phyloP scores from a whole-genome alignment of 495 filamentous ascomycete species.

The Xylaria venustula region DNA sequence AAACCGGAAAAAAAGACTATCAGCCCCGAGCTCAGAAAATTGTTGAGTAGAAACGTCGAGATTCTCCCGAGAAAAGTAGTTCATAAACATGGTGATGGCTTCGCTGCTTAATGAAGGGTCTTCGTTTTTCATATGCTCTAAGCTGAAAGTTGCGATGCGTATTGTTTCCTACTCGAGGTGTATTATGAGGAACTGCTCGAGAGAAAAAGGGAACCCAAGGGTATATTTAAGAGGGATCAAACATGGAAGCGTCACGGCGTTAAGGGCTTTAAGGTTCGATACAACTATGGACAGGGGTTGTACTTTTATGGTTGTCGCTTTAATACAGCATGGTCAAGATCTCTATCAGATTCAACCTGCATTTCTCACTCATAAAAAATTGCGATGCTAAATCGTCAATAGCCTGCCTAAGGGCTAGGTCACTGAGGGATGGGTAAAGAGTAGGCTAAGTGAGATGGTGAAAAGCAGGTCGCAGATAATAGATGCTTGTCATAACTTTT shows the following conservation, averaged over 20 bases:
- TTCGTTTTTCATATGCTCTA: background rate
- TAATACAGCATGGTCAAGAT: no score
- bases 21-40: conserved; percentile 71
- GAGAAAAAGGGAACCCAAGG: background rate
- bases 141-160: conserved; percentile 3
- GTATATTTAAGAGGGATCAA: background rate
- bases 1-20: conserved; percentile 65
- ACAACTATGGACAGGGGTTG: no score
- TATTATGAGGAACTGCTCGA: background rate
- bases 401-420: no score
- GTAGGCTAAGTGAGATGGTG: no score
- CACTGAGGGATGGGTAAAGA: no score
- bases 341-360: no score
- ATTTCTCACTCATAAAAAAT: no score
- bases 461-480: no score
- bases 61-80: conserved; percentile 52
- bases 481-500: no score
- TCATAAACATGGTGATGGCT: conserved; percentile 20
- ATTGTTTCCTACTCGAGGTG: conserved; percentile 12
- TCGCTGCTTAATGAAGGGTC: conserved; percentile 13
- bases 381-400: no score
- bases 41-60: conserved; percentile 73
- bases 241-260: background rate
- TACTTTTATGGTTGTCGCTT: background rate
- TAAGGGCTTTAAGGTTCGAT: background rate